Base-by-base conservation (phyloP, 129 eudicot species). In the Scalesia atractyloides region DNA sequence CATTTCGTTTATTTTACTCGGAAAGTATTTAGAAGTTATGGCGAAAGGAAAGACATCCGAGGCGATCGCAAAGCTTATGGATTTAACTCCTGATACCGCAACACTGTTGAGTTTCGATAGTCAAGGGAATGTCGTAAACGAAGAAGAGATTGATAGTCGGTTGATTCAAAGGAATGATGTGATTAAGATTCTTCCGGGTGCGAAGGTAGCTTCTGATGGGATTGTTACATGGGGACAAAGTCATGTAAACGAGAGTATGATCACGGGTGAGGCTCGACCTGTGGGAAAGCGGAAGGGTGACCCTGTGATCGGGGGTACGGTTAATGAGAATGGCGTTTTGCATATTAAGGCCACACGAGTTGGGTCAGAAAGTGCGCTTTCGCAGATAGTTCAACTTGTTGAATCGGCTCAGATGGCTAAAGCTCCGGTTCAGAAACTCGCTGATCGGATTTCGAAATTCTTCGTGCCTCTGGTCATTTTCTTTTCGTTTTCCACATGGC, bases 341-440 rank as follows among this genome's bases (percentile, higher is more conserved):
- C 89, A 91, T 58, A 81, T 95, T 47, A 91, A 88, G 84, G 99
- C 97, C 2, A 85, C 96, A 46, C 81, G 86, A 68, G 90, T 95
- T 43, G 99, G 99, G 24, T 95, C 97, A 46, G 99, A 88, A 75
- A 90, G 93, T 78, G 97, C 99, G 2, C 97, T 95, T 26, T 83
- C 99, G 0, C 99, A 95, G 77, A 95, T 95, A 58, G 97, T 95
- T 66, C 86, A 91, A n/a, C 89, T 95, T 15, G 99, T 95, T 63
- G 99, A 95, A 73, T 88, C 99, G 41, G 97, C 99, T 1, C 99
- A 95, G 70, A 84, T 95, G 96, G 99, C 97, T 46, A 95, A 90
- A 86, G 99, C 99, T 75, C 99, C 97, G 0, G 96, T 95, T 47
- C 99, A 95, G 84, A 95, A 88, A 82, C 78, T 95, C 20, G 99